phyloP scores from a whole-genome alignment of 768 basidiomycete genomes.

The Amyloporia xantha region DNA sequence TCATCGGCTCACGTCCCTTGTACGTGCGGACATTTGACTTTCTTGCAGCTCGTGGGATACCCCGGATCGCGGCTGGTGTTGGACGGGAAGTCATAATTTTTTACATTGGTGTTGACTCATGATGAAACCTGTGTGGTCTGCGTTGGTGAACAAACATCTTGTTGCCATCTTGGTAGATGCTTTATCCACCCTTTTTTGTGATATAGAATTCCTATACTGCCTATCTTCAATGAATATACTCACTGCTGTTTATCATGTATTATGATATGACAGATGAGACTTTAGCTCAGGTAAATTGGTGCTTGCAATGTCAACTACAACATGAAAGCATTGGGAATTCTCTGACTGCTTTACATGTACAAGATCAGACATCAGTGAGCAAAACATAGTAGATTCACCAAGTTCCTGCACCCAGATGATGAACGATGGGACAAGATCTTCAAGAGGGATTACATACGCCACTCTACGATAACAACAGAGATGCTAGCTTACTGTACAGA shows the following conservation, averaged over 20 bases:
- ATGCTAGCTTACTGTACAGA: background rate
- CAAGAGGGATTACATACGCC: background rate
- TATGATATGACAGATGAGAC: too few species aligned
- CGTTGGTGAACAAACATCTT: background rate
- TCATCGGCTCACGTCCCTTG: constrained; percentile 55
- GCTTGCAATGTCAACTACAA: too few species aligned
- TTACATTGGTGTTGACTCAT: constrained; percentile 38
- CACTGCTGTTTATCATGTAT: too few species aligned
- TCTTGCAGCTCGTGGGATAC: constrained; percentile 51
- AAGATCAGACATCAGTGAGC: background rate
- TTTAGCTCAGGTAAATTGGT: too few species aligned
- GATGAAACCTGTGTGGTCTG: background rate
- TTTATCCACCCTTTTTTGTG: too few species aligned
- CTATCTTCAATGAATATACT: too few species aligned
- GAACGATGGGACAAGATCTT: background rate
- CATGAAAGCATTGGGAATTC: too few species aligned
- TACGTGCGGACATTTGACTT: constrained; percentile 74
- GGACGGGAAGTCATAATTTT: constrained; percentile 55
- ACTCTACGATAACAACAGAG: background rate
- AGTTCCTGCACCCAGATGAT: background rate
- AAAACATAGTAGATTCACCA: too few species aligned
- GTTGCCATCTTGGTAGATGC: too few species aligned
- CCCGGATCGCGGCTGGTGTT: constrained; percentile 61
- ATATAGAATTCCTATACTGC: too few species aligned
- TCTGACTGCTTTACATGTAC: too few species aligned